Base-by-base conservation (phyloP, 257 asterid genomes). In the Primulina eburnea region DNA sequence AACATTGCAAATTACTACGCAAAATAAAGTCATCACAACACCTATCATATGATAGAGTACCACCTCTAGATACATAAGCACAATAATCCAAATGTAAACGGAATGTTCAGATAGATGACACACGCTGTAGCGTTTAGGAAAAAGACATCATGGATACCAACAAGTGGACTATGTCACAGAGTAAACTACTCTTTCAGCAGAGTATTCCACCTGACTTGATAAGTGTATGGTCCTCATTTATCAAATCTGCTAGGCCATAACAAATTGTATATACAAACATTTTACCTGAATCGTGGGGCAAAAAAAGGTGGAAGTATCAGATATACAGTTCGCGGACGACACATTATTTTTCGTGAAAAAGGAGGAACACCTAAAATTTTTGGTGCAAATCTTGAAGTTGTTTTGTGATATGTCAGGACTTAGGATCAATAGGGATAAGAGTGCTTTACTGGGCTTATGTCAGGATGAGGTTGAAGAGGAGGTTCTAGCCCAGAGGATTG, bases 221-320 rank as follows among this genome's bases (percentile, higher is more conserved):
- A 52, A 18, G 53, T 10, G 7, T 52, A 65, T n/a, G 20, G 53
- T 68, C 68, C 21, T 43, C 73, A 16, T 53, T 59, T 70, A 62
- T 34, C 68, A 59, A 67, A 32, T 50, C 29, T 63, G 20, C 26
- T 50, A 60, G 58, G 71, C 63, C 32, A 67, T 43, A 32, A 62
- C 35, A 37, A 28, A 60, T 80, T 47, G 69, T 71, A 72, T 63
- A 68, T 43, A 43, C 4, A 30, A 65, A 73, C 60, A 47, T 33
- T 64, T 55, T 64, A 70, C 60, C 70, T 12, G 40, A 67, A 68
- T 11, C 60, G n/a, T n/a, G n/a, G n/a, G n/a, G n/a, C n/a, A n/a
- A n/a, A n/a, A n/a, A n/a, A n/a, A n/a, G n/a, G n/a, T n/a, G n/a
- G n/a, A n/a, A n/a, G n/a, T n/a, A n/a, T n/a, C n/a, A n/a, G n/a